Evolutionary conservation across 2,329 filamentous ascomycete species (phyloP), one percentile per base, ranked within the genome.

Genomic region (Calonectria crousiana): DNA sequence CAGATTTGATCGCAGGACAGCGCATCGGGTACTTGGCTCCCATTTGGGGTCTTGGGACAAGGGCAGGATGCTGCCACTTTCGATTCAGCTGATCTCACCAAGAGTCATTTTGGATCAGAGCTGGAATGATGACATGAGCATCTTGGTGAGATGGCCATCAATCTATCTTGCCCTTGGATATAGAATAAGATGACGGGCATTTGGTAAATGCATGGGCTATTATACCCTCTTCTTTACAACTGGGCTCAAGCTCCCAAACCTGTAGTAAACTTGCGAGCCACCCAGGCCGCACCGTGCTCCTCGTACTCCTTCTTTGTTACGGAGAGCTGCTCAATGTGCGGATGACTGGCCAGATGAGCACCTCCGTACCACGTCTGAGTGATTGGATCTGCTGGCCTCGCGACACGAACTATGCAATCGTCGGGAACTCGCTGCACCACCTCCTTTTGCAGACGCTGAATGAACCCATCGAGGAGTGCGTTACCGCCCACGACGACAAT

Each of bases 221-320:
- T 23, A 23, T 47, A n/a, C 20, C 6, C 41, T n/a, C 13, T 23
- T 6, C 5, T 11, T 47, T 47, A 47, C 44, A 9, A n/a, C 6
- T 6, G 4, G 8, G 9, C 23, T 81, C 78, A 81, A 1, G 75
- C 77, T 23, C 76, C 79, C 14, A 81, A 53, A 2, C 77, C 78
- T 68, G 71, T 47, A 0, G 87, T 87, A 82, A 98, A 97, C 81
- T 91, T 95, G 80, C 92, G 92, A 34, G 91, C 92, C 30, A 94
- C 89, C 94, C 95, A 96, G 1, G 86, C 87, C 70, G 90, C 91
- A 11, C 97, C 97, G 81, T 95, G 86, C 84, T 99, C 97, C 67
- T 97, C 92, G 83, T 99, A 99, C 82, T 99, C 95, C 75, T 94
- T 90, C 82, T 94, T 95, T 0, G 95, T 97, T n/a, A 98, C 94